A percentile compares a stretch with the other conserved stretches of the same genome.
Evolutionary conservation across 768 basidiomycete genomes (phyloP).

Genomic region (Podaxis sp.): DNA sequence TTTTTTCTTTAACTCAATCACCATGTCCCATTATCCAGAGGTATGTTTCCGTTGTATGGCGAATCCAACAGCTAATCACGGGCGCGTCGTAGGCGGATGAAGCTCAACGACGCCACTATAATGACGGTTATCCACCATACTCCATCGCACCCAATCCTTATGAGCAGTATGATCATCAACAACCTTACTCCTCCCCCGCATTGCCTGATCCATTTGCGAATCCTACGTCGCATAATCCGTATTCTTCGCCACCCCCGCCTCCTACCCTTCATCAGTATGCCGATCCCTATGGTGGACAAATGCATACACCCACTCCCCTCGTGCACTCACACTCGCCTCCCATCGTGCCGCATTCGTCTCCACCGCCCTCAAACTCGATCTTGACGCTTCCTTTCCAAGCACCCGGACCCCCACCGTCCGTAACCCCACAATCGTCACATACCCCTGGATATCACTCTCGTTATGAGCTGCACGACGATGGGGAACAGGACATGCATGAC

Average conservation of each 20-base stretch:
- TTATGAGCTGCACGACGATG: constrained; percentile 41
- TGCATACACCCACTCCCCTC: constrained; percentile 18
- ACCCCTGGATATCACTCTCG: constrained; percentile 15
- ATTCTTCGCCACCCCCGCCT: constrained; percentile 18
- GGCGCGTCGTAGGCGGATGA: constrained; percentile 54
- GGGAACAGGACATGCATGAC: constrained; percentile 41
- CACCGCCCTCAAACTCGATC: constrained; percentile 11
- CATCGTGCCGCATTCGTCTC: constrained; percentile 15
- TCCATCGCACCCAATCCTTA: constrained; percentile 32
- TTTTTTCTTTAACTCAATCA: not conserved
- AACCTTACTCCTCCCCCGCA: constrained; percentile 27
- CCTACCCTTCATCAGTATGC: constrained; percentile 20
- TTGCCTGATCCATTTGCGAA: constrained; percentile 34
- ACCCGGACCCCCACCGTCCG: constrained; percentile 12
- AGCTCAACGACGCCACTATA: constrained; percentile 57
- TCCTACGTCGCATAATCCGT: constrained; percentile 25
- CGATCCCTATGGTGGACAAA: constrained; percentile 13
- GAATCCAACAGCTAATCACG: not conserved
- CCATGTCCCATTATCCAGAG: constrained; percentile 33
- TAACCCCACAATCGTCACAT: constrained; percentile 11
- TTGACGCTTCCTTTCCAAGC: constrained; percentile 9
- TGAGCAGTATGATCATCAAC: constrained; percentile 32
- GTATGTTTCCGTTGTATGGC: constrained; percentile 12
- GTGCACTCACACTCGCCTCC: constrained; percentile 15
- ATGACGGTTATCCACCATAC: constrained; percentile 62